Evolutionary conservation across 352 stramenopile genomes (phyloP), one percentile per base, ranked within the genome.

Genomic region (Phytophthora niederhauseri): DNA sequence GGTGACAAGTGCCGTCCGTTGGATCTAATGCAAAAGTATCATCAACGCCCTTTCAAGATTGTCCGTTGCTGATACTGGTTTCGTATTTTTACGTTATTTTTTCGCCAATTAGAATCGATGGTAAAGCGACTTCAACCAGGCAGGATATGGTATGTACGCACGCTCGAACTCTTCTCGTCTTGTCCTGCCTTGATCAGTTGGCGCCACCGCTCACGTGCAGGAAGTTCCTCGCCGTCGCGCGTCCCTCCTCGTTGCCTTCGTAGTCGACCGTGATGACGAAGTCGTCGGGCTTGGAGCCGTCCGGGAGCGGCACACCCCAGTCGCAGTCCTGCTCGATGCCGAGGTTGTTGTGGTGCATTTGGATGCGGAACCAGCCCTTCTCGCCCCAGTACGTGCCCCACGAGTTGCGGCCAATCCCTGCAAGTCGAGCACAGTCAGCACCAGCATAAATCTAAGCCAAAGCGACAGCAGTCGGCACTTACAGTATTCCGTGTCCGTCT

Each of bases 361-460:
- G 65, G 54, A 98, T 97, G 57, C 87, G 83, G 81, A 97, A 97
- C 89, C 92, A 98, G 48, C 93, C 93, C 43, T 98, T 89, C 73
- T 97, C 90, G 28, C 93, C 93, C 92, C 92, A 98, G 76, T 97
- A 95, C 46, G 84, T 97, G 6, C 92, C 92, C 93, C 92, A 98
- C 55, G 85, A 96, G 77, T 98, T 98, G 52, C 93, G 84, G 26
- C 87, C 93, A 45, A 98, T 96, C 91, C 88, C 81, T 90, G 46
- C 19, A 52, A 15, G 15, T 51, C 20, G 4, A 58, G 30, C 0
- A 64, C 1, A 11, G 22, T 61, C 9, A 75, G 56, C 31, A 49
- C 2, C 36, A 34, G 22, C 28, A 46, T 15, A 51, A 28, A 45
- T 6, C 31, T n/a, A 19, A n/a, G 0, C 30, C 36, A 45, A 45